Base-by-base conservation (phyloP, 192 early-diverging fungal species). In the Glomus cerebriforme region DNA sequence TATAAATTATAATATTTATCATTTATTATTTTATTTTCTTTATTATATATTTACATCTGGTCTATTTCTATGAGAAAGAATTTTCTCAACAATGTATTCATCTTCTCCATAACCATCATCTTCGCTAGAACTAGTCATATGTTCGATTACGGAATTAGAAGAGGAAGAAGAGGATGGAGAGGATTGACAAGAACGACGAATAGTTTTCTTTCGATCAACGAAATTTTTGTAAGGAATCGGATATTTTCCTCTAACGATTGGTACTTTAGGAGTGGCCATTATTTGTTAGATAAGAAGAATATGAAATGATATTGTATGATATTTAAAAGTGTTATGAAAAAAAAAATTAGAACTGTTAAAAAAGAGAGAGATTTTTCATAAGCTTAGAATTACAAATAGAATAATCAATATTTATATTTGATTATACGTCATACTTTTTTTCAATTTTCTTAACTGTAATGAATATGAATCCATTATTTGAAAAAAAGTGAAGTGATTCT, bases 81-180 rank as follows among this genome's bases (percentile, higher is more conserved):
- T 34, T 29, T 34, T 66, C 19, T 66, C 64, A 31, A 66, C 64
- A 66, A 66, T 7, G 32, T 29, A 66, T 66, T 66, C 64, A 27
- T 66, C 24, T 27, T 66, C 64, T 26, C 8, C 64, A 31, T 29
- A 34, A 29, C 19, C 17, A 2, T 66, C 64, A 34, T 66, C 24
- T 2, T 54, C 49, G 3, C 6, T 54, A 54, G 49, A 5, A 4
- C 1, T 54, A 54, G 15, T 54, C 15, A 17, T 13, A 49, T 49
- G 12, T 49, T 49, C 19, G 5, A 10, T 43, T 43, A 43, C 12
- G 39, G 39, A 43, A 43, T 22, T 54, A 54, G 6, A 19, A 54
- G 49, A 54, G 19, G 49, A 54, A 22, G 49, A 22, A 7, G 15
- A 17, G 10, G 7, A 9, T 43, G 1, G 39, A 43, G 39, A n/a